Evolutionary conservation across 371 early-diverging fungal species (phyloP).

Genomic region (Gilbertella persicaria): DNA sequence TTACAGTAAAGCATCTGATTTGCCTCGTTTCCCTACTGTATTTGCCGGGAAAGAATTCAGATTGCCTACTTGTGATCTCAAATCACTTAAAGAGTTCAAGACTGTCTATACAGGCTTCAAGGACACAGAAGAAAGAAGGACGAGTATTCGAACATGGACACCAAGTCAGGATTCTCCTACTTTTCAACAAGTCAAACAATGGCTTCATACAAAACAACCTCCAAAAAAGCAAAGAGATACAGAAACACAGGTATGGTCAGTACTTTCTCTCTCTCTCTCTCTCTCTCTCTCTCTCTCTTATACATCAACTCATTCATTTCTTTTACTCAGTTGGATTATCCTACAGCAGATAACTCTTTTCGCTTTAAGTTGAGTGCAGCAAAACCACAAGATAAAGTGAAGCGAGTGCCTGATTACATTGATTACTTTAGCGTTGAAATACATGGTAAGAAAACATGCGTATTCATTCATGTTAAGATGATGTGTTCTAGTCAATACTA

Average conservation of each 20-base stretch:
- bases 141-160: constrained; percentile 32
- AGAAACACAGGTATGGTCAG: constrained; percentile 20
- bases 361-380: constrained; percentile 58
- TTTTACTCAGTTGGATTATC: constrained; percentile 52
- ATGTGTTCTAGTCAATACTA: constrained; percentile 35
- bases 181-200: constrained; percentile 18
- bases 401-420: constrained; percentile 26
- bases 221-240: not conserved
- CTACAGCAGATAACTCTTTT: constrained; percentile 57
- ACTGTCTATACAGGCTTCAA: not conserved
- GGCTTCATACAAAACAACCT: constrained; percentile 17
- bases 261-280: too few species aligned
- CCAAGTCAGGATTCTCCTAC: constrained; percentile 36
- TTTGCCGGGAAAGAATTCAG: constrained; percentile 61
- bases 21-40: constrained; percentile 46
- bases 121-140: not conserved
- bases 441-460: constrained; percentile 27
- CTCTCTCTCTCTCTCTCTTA: not conserved
- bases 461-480: not conserved
- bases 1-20: constrained; percentile 61
- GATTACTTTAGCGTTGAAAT: constrained; percentile 48
- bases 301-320: not conserved
- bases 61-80: constrained; percentile 29
- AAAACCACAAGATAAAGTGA: constrained; percentile 30
- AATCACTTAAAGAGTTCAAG: constrained; percentile 25